Evolutionary conservation across 139 green algal genomes (phyloP), one percentile per base, ranked within the genome.

Genomic region (Chlorella vulgaris): DNA sequence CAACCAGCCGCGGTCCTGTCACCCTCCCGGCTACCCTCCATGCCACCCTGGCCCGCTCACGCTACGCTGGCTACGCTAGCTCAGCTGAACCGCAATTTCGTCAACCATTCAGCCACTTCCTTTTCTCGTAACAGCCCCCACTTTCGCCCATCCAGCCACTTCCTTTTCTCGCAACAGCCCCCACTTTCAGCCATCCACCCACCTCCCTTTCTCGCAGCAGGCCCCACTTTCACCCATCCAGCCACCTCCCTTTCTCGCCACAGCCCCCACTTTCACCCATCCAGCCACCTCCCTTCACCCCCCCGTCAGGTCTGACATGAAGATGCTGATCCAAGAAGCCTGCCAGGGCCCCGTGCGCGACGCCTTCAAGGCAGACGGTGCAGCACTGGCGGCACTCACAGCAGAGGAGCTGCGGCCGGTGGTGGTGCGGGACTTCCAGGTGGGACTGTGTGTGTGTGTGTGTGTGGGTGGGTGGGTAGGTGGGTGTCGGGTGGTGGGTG

Each of bases 241-340:
- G 47, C 10, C 47, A 10, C 61, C 21, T 31, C 39, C 24, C 21
- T 43, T 22, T 75, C 42, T 58, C 43, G 42, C 18, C 21, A 5
- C 42, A 15, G 18, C 15, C 43, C 65, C 55, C 18, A 65, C 28
- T 58, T 58, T 15, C 47, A 58, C 10, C 47, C 47, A 13, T 33
- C 7, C 58, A 31, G 15, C 7, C 58, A 31, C 58, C 18, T 33
- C 58, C 15, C 24, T 13, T 31, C n/a, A 7, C 22, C 24, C 58
- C 58, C 58, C 7, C 18, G 39, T 22, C 47, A 78, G 94, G 36
- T 94, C 89, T 21, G 97, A 99, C 90, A 97, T 99, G 93, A 87
- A 88, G 78, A 93, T 95, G 70, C 88, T 99, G 15, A 93, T 98
- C 21, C 91, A 98, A 78, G 96, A 99, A 84, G 96, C 96, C 29